phyloP scores from a whole-genome alignment of 225 moss, liverwort and hornwort species.

The Rhytidiadelphus loreus region DNA sequence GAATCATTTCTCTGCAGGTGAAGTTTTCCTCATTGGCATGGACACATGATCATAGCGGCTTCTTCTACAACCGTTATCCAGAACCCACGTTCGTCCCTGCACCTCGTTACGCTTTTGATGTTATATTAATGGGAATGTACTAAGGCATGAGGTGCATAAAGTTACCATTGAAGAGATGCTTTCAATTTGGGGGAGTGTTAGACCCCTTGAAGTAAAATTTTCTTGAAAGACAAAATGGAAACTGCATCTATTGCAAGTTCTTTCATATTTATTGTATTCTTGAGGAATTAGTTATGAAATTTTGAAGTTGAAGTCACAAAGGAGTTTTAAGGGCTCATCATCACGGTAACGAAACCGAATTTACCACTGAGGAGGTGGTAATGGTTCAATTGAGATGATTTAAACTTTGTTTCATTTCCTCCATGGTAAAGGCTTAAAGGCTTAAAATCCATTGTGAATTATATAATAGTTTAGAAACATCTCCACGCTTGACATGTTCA shows the following conservation, averaged over 20 bases:
- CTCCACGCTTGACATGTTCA: neutral
- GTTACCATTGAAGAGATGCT: neutral
- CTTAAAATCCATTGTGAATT: too few species aligned
- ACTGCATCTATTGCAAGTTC: too few species aligned
- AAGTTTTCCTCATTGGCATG: conserved; percentile 73
- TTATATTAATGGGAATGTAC: neutral
- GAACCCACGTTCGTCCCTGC: conserved; percentile 55
- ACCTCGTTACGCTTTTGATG: neutral
- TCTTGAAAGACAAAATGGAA: neutral
- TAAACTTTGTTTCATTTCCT: neutral
- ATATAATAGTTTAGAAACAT: neutral
- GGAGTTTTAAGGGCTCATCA: neutral
- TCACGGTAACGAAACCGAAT: neutral
- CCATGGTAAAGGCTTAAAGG: neutral
- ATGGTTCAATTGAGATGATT: neutral
- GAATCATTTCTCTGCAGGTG: conserved; percentile 32
- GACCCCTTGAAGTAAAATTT: too few species aligned
- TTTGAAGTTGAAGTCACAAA: neutral
- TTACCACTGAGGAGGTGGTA: neutral
- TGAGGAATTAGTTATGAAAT: neutral
- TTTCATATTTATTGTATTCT: neutral
- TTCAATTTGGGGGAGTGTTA: neutral
- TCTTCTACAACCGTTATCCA: conserved; percentile 87
- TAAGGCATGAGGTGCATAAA: too few species aligned
- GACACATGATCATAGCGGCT: conserved; percentile 74